These are phyloP conservation scores for Lasiosphaeria miniovina DNA, from an alignment of 495 filamentous ascomycete species.

Conservation along the genomic window DNA sequence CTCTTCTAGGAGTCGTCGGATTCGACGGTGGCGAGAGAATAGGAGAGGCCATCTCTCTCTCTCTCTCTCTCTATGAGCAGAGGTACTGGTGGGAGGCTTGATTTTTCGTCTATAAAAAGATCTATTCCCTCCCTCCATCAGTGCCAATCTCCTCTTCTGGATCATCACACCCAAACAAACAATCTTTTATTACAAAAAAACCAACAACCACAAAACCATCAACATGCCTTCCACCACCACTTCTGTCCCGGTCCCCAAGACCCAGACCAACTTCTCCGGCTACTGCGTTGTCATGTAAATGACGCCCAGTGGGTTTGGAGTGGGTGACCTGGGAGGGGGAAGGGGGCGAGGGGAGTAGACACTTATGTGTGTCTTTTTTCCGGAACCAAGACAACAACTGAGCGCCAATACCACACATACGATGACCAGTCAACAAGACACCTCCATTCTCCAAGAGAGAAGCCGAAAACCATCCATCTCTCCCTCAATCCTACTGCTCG, in stretches of 20 bases:
- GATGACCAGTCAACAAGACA: too few species aligned
- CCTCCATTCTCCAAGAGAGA: too few species aligned
- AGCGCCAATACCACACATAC: too few species aligned
- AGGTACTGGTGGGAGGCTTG: not conserved
- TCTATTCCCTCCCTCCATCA: slow-evolving; percentile 6
- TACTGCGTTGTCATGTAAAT: slow-evolving; percentile 43
- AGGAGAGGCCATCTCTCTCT: not conserved
- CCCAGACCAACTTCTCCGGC: slow-evolving; percentile 29
- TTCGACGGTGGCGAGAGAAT: not conserved
- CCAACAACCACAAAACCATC: slow-evolving; percentile 23
- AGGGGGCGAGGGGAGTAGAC: too few species aligned
- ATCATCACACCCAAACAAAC: slow-evolving; percentile 14
- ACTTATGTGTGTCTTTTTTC: too few species aligned
- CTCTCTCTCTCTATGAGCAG: not conserved
- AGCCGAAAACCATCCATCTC: too few species aligned
- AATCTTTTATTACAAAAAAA: slow-evolving; percentile 15
- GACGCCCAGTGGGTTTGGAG: slow-evolving; percentile 11
- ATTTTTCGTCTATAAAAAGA: slow-evolving; percentile 19
- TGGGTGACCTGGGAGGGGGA: slow-evolving; percentile 1
- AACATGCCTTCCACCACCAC: slow-evolving; percentile 38
- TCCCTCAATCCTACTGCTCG: not conserved
- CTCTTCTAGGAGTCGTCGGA: not conserved
- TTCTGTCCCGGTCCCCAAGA: slow-evolving; percentile 29
- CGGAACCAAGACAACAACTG: too few species aligned
- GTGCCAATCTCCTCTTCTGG: slow-evolving; percentile 15